These are phyloP conservation scores for Neckera pumila DNA, from an alignment of 225 moss, liverwort and hornwort species.

Conservation along the genomic window DNA sequence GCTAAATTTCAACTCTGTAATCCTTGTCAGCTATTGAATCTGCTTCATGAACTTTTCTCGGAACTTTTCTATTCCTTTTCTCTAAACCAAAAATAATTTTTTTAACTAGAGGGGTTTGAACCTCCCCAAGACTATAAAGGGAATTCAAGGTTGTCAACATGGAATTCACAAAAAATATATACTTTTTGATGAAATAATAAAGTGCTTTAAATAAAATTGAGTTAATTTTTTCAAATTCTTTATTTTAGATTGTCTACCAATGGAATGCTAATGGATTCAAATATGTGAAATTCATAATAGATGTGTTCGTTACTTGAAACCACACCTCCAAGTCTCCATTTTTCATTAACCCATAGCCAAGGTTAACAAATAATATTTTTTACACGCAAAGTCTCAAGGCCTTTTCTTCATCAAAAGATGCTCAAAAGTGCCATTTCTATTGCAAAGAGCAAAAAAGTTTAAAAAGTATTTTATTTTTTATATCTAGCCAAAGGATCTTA, in stretches of 20 bases:
- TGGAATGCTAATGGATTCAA: background rate
- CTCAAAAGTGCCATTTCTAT: too few species aligned
- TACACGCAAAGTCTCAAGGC: background rate
- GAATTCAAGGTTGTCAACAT: background rate
- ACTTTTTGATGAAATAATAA: background rate
- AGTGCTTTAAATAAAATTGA: background rate
- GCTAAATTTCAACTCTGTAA: too few species aligned
- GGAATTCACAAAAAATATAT: background rate
- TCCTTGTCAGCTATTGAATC: too few species aligned
- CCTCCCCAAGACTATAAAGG: accelerated
- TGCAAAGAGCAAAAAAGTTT: too few species aligned
- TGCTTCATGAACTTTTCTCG: too few species aligned
- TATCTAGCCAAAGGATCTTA: too few species aligned
- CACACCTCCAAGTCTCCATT: background rate
- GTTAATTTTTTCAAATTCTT: background rate
- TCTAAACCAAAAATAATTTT: background rate
- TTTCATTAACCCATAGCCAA: accelerated
- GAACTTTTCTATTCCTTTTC: background rate
- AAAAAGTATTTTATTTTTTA: too few species aligned
- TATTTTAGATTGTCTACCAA: background rate
- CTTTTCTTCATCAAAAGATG: too few species aligned
- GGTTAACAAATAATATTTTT: too few species aligned
- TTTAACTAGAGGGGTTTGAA: background rate
- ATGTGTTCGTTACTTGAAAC: background rate
- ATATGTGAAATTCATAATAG: background rate